Percentiles rank a stretch among this genome's conserved stretches.
These are phyloP conservation scores for Davidsoniella australis DNA, from an alignment of 2,329 filamentous ascomycete species.

Conservation along the genomic window DNA sequence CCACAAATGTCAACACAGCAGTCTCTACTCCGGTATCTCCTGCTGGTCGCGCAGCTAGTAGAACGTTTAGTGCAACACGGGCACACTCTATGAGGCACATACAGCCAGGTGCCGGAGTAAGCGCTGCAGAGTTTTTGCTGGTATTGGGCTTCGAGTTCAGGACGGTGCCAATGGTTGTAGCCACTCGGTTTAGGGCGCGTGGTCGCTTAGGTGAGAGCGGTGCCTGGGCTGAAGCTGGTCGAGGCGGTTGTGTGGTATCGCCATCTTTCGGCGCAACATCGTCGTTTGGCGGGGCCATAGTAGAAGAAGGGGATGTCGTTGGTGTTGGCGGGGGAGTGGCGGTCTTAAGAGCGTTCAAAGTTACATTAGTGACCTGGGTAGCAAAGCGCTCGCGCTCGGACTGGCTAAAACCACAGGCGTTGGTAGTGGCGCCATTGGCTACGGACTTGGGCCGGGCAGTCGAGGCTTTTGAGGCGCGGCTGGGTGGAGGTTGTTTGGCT, in stretches of 20 bases:
- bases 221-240: constrained; percentile 5
- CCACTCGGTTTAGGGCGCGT: constrained; percentile 41
- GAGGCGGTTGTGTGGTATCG: constrained; percentile 3
- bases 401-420: constrained; percentile 24
- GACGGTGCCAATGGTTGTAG: constrained; percentile 29
- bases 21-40: constrained; percentile 49
- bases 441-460: constrained; percentile 20
- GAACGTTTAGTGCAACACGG: constrained; percentile 45
- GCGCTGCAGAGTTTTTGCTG: constrained; percentile 16
- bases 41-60: constrained; percentile 21
- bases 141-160: constrained; percentile 19
- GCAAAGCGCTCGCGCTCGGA: constrained; percentile 51
- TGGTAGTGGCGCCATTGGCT: not conserved
- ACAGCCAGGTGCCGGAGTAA: constrained; percentile 25
- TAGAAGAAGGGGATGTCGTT: not conserved
- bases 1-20: constrained; percentile 52
- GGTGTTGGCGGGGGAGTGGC: constrained; percentile 20
- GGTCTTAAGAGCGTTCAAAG: constrained; percentile 52
- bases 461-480: constrained; percentile 17
- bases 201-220: constrained; percentile 43
- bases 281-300: not conserved
- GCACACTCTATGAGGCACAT: constrained; percentile 51
- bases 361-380: constrained; percentile 54
- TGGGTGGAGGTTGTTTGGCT: constrained; percentile 2
- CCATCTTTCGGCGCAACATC: not conserved